Base-by-base conservation (phyloP, 139 green algal species). In the Coelastrella sp. region DNA sequence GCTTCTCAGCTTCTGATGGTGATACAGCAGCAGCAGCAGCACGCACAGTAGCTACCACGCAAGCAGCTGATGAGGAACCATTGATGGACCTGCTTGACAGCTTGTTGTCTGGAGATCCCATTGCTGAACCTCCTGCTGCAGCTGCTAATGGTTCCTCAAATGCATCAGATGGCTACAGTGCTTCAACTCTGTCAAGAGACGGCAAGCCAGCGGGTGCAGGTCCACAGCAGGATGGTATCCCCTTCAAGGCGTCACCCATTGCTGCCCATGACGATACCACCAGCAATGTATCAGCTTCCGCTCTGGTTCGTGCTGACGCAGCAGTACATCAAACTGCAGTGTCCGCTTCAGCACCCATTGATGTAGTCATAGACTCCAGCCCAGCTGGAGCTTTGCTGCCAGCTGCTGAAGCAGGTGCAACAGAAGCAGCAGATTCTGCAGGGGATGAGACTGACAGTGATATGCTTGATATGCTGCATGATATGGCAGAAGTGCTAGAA, bases 401-500 rank as follows among this genome's bases (percentile, higher is more conserved):
- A 38, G 45, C 23, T 27, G 57, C 13, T n/a, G 15, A 32, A n/a
- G 57, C 21, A 27, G 57, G 17, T 66, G 13, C 57, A 9, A 19
- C 57, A 27, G 23, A 27, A 34, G 13, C 62, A 32, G 62, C 15
- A 19, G 66, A 5, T 6, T 27, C 21, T 25, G 35, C 35, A 13
- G 25, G 32, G 71, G 76, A 71, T 60, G 40, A 25, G 30, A 60
- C 75, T 74, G 78, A 84, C 9, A 21, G 35, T 13, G 37, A 64
- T 43, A 21, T 76, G 60, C 11, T 40, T 9, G 60, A 76, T 25
- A 84, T 84, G 78, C 62, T 84, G 40, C 60, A 84, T 74, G 78
- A 84, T 43, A 84, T 84, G 78, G 78, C 60, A 35, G 78, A 75
- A 34, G 78, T 84, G 60, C 25, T 84, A 38, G 78, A 74, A 38